Base-by-base conservation (phyloP, 805 yeast species). In the Debaryomyces hansenii region DNA sequence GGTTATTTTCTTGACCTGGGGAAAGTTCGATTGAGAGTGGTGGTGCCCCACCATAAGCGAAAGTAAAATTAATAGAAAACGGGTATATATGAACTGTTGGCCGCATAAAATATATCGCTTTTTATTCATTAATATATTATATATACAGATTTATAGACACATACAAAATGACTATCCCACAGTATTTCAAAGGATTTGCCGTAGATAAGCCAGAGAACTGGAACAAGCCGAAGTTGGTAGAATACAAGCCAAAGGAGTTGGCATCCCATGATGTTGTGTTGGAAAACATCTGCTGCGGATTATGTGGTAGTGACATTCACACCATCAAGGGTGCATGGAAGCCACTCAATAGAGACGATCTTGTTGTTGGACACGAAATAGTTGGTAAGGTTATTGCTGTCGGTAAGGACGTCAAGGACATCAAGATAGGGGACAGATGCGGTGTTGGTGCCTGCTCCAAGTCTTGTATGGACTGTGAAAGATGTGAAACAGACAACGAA, bases 361-460 rank as follows among this genome's bases (percentile, higher is more conserved):
- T 74, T 33, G 72, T 75, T 33, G 72, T 69, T 7, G 90, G 90
- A 28, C 89, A 84, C 62, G 89, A 84, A 61, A 75, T 84, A 51
- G 67, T 84, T 38, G 89, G 89, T 37, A 69, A 62, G 32, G 84
- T 84, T 21, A 71, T 79, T 15, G 74, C 69, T 32, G 70, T 85
- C 35, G 96, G 94, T 44, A 54, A 72, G n/a, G 68, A 77, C 31
- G 81, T 86, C 53, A 63, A 65, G 8, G 70, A 50, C 44, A 74
- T 66, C 69, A 79, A 74, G 60, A 62, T 84, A 15, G 96, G 95
- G 45, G 84, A 88, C 53, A 74, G 89, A 53, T 94, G 86, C 21
- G 96, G 92, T 45, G 77, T 86, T 41, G 96, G 96, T 55, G 92
- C 94, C 20, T 83, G 80, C 58, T 71, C 76, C 20, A 70, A 67